Percentiles rank a stretch among this genome's conserved stretches.
Conservation (phyloP, 305 asterid species). For the Coffea humblotiana region DNA sequence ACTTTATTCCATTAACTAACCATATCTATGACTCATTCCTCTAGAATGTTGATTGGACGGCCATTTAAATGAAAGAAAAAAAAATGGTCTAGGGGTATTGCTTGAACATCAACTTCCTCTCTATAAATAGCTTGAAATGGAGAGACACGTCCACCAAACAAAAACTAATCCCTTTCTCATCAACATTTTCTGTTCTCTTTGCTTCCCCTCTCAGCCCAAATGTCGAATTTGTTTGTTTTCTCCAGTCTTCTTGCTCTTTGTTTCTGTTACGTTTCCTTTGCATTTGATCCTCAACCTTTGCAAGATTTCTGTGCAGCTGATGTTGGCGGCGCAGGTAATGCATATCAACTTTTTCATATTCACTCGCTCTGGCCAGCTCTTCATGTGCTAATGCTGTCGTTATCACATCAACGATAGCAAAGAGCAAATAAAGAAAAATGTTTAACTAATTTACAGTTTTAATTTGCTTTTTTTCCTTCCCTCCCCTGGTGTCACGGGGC, state of each 20-base stretch:
- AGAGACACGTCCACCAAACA: not conserved
- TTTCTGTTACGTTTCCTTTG: not conserved
- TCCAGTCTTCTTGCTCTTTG: not conserved
- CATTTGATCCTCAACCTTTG: constrained; percentile 22
- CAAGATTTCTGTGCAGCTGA: constrained; percentile 27
- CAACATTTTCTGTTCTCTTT: not conserved
- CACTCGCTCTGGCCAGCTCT: not conserved
- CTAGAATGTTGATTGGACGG: not conserved
- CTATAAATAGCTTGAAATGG: not conserved
- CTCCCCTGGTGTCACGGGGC: not conserved
- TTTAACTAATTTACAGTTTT: not conserved
- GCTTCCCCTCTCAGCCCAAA: not conserved
- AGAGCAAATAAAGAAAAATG: not conserved
- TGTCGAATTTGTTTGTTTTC: not conserved
- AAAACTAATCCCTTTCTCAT: not conserved
- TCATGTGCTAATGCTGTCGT: not conserved
- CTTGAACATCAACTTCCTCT: not conserved
- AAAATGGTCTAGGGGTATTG: not conserved
- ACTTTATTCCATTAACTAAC: not conserved
- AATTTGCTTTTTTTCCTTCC: too few relatives aligned
- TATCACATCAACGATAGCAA: too few relatives aligned
- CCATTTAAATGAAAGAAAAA: not conserved
- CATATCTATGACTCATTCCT: not conserved
- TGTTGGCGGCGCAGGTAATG: not conserved
- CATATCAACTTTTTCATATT: too few relatives aligned